Evolutionary conservation across 1,139 yeast species (phyloP), one percentile per base, ranked within the genome.

Genomic region (Debaryomyces subglobosus): DNA sequence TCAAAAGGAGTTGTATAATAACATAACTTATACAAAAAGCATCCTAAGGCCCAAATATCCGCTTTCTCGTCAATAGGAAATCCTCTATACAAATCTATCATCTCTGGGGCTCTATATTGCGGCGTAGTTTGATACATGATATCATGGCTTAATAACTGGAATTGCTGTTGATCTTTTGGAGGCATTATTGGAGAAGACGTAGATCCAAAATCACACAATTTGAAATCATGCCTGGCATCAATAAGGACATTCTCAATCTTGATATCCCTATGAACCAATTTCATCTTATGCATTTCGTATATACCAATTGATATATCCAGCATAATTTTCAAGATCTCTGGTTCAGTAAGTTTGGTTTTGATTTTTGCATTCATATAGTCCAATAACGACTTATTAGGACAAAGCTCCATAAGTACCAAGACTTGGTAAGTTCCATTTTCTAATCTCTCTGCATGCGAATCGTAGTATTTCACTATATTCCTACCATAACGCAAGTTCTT

Each of bases 21-120:
- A 65, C 94, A 86, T 49, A 87, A 65, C 60, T 88, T 88, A 68
- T 85, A 88, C 24, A 87, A 68, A 55, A 87, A 86, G 30, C 89
- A 86, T 10, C 96, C 96, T 37, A 88, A 65, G 0, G 95, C 96
- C 96, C 96, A 88, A 33, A 87, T 83, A 65, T 88, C 96, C 2
- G 89, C 79, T 64, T 85, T 86, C 56, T 86, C 89, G 63, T 87
- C 89, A 33, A 88, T 83, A 5, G 92, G 85, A 45, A 78, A 69
- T 2, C 86, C 84, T 48, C 85, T 71, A 57, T 82, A 81, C 41
- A 87, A 71, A 60, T 87, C 94, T 40, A 88, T 75, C 94, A 88
- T 87, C 63, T 88, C 96, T 1, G 96, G 96, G 0, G 90, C 74
- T 49, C 96, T 71, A 57, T 88, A 88, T 62, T 88, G 96, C 0